These are phyloP conservation scores for Nidularia sp. DNA, from an alignment of 768 basidiomycete genomes.

Conservation along the genomic window DNA sequence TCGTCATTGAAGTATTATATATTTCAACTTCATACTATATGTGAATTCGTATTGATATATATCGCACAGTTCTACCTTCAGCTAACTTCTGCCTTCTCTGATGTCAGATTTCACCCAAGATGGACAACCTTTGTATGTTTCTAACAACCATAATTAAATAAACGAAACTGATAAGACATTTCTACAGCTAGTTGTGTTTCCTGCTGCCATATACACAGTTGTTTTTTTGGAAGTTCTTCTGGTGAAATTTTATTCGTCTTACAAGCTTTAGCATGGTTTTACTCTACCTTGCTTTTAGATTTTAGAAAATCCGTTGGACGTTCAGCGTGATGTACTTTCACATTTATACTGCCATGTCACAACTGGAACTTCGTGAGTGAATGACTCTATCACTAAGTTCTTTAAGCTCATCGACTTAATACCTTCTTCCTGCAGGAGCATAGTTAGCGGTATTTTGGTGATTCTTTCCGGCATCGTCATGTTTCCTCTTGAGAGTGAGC, in stretches of 20 bases:
- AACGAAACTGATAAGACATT: not conserved
- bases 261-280: not conserved
- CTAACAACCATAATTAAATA: not conserved
- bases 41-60: not conserved
- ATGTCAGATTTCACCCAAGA: no score
- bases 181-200: not conserved
- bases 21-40: not conserved
- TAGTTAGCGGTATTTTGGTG: not conserved
- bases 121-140: not conserved
- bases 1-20: not conserved
- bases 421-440: not conserved
- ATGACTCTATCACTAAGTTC: not conserved
- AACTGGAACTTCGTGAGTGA: not conserved
- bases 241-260: not conserved
- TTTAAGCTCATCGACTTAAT: not conserved
- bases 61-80: not conserved
- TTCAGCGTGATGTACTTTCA: not conserved
- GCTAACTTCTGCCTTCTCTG: not conserved
- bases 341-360: not conserved
- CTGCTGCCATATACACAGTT: not conserved
- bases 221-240: not conserved
- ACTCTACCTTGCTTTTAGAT: not conserved
- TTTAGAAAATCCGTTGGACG: not conserved
- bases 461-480: not conserved
- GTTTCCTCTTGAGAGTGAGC: not conserved